These are phyloP conservation scores for Capronia epimyces DNA, from an alignment of 2,329 filamentous ascomycete genomes.

Conservation along the genomic window DNA sequence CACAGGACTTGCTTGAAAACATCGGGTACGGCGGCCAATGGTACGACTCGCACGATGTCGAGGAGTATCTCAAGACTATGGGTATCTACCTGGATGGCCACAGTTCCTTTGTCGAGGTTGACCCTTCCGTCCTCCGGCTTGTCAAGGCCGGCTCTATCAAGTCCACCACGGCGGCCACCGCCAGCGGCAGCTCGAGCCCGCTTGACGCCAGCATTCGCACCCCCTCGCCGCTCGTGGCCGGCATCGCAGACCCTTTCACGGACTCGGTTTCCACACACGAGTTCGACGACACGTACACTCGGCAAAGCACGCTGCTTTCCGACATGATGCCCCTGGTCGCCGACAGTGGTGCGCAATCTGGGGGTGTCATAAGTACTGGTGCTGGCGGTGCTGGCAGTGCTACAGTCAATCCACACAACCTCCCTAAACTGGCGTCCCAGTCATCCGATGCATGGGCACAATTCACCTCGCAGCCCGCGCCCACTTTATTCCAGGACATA, in stretches of 20 bases:
- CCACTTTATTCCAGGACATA: background rate
- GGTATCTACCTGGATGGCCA: constrained; percentile 33
- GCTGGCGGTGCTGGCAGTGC: too few species aligned
- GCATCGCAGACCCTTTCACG: constrained; percentile 8
- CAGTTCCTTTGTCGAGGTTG: constrained; percentile 30
- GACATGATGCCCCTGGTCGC: background rate
- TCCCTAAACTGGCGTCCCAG: background rate
- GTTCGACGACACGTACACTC: constrained; percentile 8
- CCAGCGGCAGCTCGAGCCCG: constrained; percentile 3
- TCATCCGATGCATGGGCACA: constrained; percentile 7
- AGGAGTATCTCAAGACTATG: constrained; percentile 59
- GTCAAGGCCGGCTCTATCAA: background rate
- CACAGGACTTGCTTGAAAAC: constrained; percentile 36
- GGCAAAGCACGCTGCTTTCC: background rate
- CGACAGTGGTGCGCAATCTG: too few species aligned
- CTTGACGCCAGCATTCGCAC: constrained; percentile 12
- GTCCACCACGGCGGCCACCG: background rate
- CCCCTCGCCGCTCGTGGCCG: constrained; percentile 9
- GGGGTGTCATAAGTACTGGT: too few species aligned
- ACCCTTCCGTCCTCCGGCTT: constrained; percentile 9
- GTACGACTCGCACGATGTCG: constrained; percentile 71
- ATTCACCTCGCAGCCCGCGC: background rate
- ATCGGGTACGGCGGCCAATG: constrained; percentile 67
- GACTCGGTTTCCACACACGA: background rate
- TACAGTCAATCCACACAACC: background rate